Evolutionary conservation across 306 rosid species (phyloP), one percentile per base, ranked within the genome.

Genomic region (Comarum palustre): DNA sequence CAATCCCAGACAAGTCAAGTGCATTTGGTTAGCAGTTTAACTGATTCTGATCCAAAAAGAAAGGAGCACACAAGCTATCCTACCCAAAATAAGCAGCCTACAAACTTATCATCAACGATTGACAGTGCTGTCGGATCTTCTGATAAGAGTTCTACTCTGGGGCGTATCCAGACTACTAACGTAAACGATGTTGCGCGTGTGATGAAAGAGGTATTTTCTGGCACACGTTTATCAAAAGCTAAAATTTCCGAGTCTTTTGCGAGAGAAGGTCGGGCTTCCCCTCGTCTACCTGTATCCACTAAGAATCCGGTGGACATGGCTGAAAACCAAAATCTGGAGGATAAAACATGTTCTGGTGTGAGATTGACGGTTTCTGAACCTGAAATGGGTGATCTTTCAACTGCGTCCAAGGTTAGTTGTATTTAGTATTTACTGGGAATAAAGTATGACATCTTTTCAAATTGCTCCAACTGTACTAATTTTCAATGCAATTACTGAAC

Each of bases 141-240:
- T 43, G 98, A 93, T 62, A 91, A 84, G 84, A 73, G 73, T 71
- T 41, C 92, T 73, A 61, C 83, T 75, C 69, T 83, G 62, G 96
- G 96, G 19, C 88, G 93, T 71, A 84, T 88, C 68, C 96, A 85
- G 75, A 86, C 88, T 46, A 87, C 91, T 31, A 73, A 86, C 52
- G 86, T 95, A 70, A 92, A 88, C 83, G 99, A 95, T 68, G 96
- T 95, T 86, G 99, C 97, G 39, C 92, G 99, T 62, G 99, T 90
- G 71, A 95, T 95, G 99, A 95, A 95, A 87, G 99, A 95, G 82
- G 90, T 92, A 58, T 95, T 95, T 87, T 90, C 97, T 38, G 96
- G 93, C 70, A 88, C 96, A 76, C 74, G 96, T 86, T 70, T 84
- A 78, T 68, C 90, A 68, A 89, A 85, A 82, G 69, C 93, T 39